Base-by-base conservation (phyloP, 164 flowering plant species). In the Magnolia sinica region DNA sequence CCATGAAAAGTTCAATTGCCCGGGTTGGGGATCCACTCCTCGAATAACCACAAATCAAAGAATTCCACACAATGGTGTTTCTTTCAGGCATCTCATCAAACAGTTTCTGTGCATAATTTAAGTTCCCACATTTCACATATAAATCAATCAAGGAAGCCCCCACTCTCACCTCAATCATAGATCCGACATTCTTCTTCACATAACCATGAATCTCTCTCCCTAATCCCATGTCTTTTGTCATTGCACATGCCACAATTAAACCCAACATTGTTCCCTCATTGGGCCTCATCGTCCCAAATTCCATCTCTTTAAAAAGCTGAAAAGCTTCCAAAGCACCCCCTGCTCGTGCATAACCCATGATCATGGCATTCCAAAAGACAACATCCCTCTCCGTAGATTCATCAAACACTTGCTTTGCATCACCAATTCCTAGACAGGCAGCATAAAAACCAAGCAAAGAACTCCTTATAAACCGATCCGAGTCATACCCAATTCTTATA, bases 41-140 rank as follows among this genome's bases (percentile, higher is more conserved):
- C 27, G 73, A 72, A 52, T 24, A 78, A 16, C 77, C 83, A 63
- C 74, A 64, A 64, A 78, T 78, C 74, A 78, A 73, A 11, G 75
- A 75, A 70, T 75, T 81, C 79, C 83, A 81, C 31, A 76, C 78
- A 27, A 81, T 75, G 64, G 76, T 68, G n/a, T 81, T 71, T 5
- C 72, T 68, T 29, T 76, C 77, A 3, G 83, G 79, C 75, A 78
- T 81, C 22, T 76, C 55, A 29, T 63, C 73, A 68, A 81, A 76
- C 66, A 81, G 31, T 24, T 10, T 7, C 8, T 24, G 73, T 10
- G 52, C 29, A 19, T 37, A 10, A 18, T 45, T 55, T n/a, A 70
- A 10, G 45, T 50, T 6, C 19, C 18, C 55, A 9, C 58, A 70
- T 18, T 70, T 70, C 1, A 50, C 58, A 50, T 70, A 70, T 55